Conservation (phyloP, 371 early-diverging fungal genomes). For the Coemansia sp. region DNA sequence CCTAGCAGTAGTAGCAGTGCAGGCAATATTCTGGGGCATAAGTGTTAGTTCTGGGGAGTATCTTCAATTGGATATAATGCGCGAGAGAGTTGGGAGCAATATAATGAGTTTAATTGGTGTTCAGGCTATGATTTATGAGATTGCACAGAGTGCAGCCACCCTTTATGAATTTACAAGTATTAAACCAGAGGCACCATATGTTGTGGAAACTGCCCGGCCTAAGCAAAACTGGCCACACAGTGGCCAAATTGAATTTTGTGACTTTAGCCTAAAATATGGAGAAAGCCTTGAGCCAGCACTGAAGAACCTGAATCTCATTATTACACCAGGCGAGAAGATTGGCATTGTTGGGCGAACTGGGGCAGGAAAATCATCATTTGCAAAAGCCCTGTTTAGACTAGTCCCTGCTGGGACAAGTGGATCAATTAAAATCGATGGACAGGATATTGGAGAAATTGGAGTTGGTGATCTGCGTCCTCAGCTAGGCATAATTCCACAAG, state of each 20-base stretch:
- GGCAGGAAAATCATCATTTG: neutral
- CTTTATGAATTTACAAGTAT: too few relatives aligned
- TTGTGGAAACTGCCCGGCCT: neutral
- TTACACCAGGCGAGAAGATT: too few relatives aligned
- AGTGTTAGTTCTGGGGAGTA: too few relatives aligned
- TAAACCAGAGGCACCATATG: neutral
- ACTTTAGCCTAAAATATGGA: neutral
- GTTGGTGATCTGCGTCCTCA: constrained; percentile 58
- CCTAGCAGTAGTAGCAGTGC: too few relatives aligned
- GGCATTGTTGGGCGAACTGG: neutral
- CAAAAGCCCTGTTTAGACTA: too few relatives aligned
- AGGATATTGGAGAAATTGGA: constrained; percentile 54
- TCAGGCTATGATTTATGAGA: too few relatives aligned
- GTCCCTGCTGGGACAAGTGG: too few relatives aligned
- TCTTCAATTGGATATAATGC: too few relatives aligned
- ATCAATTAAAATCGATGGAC: constrained; percentile 52
- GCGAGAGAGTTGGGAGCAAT: too few relatives aligned
- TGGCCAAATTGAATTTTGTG: neutral
- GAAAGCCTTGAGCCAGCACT: neutral
- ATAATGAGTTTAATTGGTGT: too few relatives aligned
- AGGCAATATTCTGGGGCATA: too few relatives aligned
- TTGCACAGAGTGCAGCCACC: too few relatives aligned
- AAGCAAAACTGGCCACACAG: neutral
- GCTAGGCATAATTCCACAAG: constrained; percentile 67
- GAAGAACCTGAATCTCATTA: neutral